Base-by-base conservation (phyloP, 495 filamentous ascomycete genomes). In the Penicillium cosmopolitanum region DNA sequence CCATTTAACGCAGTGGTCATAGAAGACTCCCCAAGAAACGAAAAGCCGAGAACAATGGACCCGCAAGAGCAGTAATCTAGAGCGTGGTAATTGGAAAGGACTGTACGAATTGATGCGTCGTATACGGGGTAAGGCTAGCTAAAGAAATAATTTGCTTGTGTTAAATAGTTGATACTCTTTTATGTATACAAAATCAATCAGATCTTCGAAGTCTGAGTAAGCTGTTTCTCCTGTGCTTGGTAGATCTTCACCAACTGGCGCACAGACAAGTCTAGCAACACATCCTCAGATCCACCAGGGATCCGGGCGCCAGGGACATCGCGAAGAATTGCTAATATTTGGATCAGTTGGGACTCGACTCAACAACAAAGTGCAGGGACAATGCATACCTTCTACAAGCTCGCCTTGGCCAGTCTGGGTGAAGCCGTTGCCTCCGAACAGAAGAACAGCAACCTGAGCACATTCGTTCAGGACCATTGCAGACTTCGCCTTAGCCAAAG, bases 401-500 rank as follows among this genome's bases (percentile, higher is more conserved):
- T 89, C 87, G 4, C 89, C 89, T 72, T 84, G 83, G 2, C 89
- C 89, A 6, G 79, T 82, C 51, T 77, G 82, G 21, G 88, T 91
- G 51, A 83, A 89, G 0, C 89, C 89, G 69, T 85, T 89, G 4
- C 89, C 89, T 3, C 89, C 88, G 69, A 92, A 90, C 52, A 93
- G 66, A 53, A 91, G 67, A 33, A 90, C 80, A 2, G 88, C 87
- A 36, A 77, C 82, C 57, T 85, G 80, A 33, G 88, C 87, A 65
- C 88, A 90, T 77, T 87, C 86, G 59, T 87, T 84, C 58, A 91
- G 56, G 16, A 91, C 85, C 66, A 87, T 89, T 1, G 83, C 89
- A 2, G 82, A 81, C 65, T 89, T 85, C 2, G 88, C 89, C 73
- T 93, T 93, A 0, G 81, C 81, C 67, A 90, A 63, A 1, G 85